Conservation (phyloP, 805 yeast species). For the Zygosaccharomyces bailii region DNA sequence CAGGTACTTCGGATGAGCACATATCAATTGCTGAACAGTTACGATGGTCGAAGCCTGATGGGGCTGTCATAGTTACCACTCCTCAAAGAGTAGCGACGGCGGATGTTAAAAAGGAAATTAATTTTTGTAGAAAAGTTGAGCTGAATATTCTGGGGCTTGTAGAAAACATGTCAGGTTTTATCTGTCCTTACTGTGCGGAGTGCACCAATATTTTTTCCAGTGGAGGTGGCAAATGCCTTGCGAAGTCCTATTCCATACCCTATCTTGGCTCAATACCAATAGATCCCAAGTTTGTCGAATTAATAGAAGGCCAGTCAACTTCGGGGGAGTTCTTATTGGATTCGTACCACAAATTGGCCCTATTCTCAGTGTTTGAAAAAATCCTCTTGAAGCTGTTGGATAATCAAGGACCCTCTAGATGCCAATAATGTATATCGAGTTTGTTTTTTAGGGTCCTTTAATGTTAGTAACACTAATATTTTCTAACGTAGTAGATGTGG, state of each 20-base stretch:
- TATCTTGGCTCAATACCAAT: conserved; percentile 89
- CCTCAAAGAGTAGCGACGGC: conserved; percentile 93
- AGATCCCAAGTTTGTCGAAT: conserved; percentile 84
- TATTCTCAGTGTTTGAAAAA: conserved; percentile 42
- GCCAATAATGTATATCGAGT: conserved; percentile 7
- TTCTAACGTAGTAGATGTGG: conserved; percentile 18
- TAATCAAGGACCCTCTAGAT: conserved; percentile 28
- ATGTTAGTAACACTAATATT: conserved; percentile 16
- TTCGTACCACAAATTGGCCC: conserved; percentile 35
- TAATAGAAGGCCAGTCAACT: conserved; percentile 61
- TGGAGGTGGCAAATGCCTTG: conserved; percentile 82
- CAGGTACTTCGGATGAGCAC: conserved; percentile 98
- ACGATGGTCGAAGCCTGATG: conserved; percentile 68
- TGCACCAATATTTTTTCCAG: conserved; percentile 87
- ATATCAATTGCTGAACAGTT: conserved; percentile 94
- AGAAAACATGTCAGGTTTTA: conserved; percentile 96
- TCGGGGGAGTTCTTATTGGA: conserved; percentile 34
- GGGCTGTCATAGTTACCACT: conserved; percentile 93
- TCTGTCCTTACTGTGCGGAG: conserved; percentile 91
- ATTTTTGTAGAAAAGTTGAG: conserved; percentile 83
- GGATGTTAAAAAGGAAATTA: conserved; percentile 91
- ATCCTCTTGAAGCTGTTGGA: conserved; percentile 42
- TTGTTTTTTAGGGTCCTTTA: background rate
- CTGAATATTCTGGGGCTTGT: conserved; percentile 78
- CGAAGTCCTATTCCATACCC: conserved; percentile 57